Base-by-base conservation (phyloP, 129 eudicot species). In the Flaveria ramosissima region DNA sequence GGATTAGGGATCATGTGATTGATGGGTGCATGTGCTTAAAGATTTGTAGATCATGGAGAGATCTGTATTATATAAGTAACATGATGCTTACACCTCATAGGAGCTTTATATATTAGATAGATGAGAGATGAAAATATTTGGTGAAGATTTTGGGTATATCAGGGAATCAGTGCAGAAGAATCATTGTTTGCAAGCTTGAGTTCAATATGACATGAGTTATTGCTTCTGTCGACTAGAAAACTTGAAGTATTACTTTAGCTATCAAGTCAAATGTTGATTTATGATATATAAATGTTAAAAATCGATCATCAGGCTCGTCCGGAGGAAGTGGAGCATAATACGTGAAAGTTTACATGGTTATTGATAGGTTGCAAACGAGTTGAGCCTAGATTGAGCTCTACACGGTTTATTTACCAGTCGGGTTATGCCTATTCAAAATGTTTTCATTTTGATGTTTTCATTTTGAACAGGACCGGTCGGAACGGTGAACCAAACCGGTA, bases 21-120 rank as follows among this genome's bases (percentile, higher is more conserved):
- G 75, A 66, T 46, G 84, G 70, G 7, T 67, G 84, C 84, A 80
- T 80, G 84, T 80, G 84, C 84, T 74, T 80, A 68, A 80, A 80
- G 84, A 80, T 80, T 17, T 72, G 75, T 56, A 65, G 51, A 74
- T 80, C 84, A 74, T 80, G 84, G 84, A 48, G 79, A 74, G 84
- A 80, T 80, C 70, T 80, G 76, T 74, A 74, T 74, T 80, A 80
- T 74, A 68, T 68, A 74, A 74, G 80, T 80, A 80, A 80, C 84
- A 80, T 80, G 84, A 80, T 80, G 45, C 16, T 47, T 78, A 73
- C 84, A 80, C 79, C 80, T 67, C 76, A 74, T 45, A 27, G 6
- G 20, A 69, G 13, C 6, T 63, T 66, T 72, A 53, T 71, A 41
- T 68, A 61, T 60, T 71, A 61, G 41, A 51, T 79, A 21, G 26